Percentiles rank a stretch among this genome's conserved stretches.
Conservation (phyloP, 2,329 filamentous ascomycete species). For the Phyllachora maydis region DNA sequence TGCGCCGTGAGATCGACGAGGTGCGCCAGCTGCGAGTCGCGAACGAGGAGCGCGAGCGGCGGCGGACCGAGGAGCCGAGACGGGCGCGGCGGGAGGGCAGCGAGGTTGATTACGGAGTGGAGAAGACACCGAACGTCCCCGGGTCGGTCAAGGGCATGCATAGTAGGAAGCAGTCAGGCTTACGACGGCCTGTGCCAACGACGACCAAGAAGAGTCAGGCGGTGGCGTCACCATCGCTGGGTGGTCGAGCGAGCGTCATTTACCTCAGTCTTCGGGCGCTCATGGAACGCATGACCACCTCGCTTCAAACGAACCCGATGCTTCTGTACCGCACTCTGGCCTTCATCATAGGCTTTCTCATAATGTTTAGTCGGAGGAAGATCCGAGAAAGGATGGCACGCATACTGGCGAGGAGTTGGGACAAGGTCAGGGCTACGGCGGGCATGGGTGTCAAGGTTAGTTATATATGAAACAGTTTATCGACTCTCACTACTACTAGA, state of each 20-base stretch:
- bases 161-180: slow-evolving; percentile 2
- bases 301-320: slow-evolving; percentile 34
- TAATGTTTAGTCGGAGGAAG: slow-evolving; percentile 56
- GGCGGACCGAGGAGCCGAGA: slow-evolving; percentile 33
- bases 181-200: slow-evolving; percentile 3
- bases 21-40: slow-evolving; percentile 31
- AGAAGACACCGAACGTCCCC: slow-evolving; percentile 23
- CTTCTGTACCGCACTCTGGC: slow-evolving; percentile 43
- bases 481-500: too few species aligned
- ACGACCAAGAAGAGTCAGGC: slow-evolving; percentile 11
- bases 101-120: slow-evolving; percentile 51
- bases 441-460: slow-evolving; percentile 97
- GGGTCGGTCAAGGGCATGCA: slow-evolving; percentile 14
- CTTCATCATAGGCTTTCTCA: slow-evolving; percentile 59
- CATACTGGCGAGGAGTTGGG: slow-evolving; percentile 51
- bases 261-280: slow-evolving; percentile 28
- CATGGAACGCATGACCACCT: slow-evolving; percentile 26
- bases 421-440: slow-evolving; percentile 63
- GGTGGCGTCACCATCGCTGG: slow-evolving; percentile 15
- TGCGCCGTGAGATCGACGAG: slow-evolving; percentile 35
- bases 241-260: slow-evolving; percentile 27
- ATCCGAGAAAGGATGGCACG: slow-evolving; percentile 55
- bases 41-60: slow-evolving; percentile 33
- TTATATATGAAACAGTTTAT: slow-evolving; percentile 80
- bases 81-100: slow-evolving; percentile 24